Percentiles rank a stretch among this genome's conserved stretches.
Evolutionary conservation across 805 yeast genomes (phyloP).

Genomic region (Lachancea fermentati): DNA sequence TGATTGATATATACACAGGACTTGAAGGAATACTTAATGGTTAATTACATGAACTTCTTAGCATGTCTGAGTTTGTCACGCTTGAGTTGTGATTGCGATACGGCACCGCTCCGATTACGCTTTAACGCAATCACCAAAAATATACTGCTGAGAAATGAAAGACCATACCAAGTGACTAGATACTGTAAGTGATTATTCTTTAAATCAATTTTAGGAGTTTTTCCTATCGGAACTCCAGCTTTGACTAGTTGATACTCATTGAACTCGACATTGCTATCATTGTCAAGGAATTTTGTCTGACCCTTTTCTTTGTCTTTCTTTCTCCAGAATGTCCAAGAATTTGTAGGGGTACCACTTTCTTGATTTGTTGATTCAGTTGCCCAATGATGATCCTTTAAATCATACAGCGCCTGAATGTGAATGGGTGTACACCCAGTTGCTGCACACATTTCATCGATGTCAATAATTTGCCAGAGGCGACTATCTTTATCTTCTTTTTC

Average conservation of each 20-base stretch:
- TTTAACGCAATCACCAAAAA: constrained; percentile 51
- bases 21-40: not conserved
- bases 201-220: constrained; percentile 70
- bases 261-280: constrained; percentile 34
- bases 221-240: constrained; percentile 90
- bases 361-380: not conserved
- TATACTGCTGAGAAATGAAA: constrained; percentile 65
- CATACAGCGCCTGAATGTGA: constrained; percentile 68
- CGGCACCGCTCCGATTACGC: constrained; percentile 33
- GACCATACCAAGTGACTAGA: constrained; percentile 91
- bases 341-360: constrained; percentile 7
- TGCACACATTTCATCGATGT: constrained; percentile 66
- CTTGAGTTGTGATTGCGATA: constrained; percentile 26
- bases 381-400: constrained; percentile 55
- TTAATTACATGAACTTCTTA: constrained; percentile 32
- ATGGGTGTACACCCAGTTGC: constrained; percentile 64
- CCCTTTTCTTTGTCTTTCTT: constrained; percentile 1
- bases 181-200: constrained; percentile 90
- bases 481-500: constrained; percentile 63
- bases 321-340: constrained; percentile 27
- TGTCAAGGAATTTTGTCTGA: not conserved
- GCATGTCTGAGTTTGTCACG: constrained; percentile 48
- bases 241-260: constrained; percentile 54
- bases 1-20: not conserved
- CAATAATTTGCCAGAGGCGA: constrained; percentile 71